Conservation (phyloP, 495 filamentous ascomycete species). For the Geopyxis carbonaria region DNA sequence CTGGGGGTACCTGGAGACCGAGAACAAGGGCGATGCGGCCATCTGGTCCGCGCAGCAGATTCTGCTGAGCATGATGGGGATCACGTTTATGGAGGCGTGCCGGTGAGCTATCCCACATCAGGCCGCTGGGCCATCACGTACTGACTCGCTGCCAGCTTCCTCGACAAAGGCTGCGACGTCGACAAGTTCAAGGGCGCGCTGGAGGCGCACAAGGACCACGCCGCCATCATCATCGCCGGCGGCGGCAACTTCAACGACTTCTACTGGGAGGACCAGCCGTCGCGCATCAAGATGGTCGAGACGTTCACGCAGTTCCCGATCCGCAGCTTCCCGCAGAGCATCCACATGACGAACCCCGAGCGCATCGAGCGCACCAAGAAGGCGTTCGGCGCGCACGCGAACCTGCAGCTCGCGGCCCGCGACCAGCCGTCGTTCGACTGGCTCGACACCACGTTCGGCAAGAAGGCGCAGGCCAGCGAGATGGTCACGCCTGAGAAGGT, state of each 20-base stretch:
- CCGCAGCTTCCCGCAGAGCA: slow-evolving; percentile 13
- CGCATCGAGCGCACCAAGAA: slow-evolving; percentile 9
- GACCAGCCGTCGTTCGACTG: slow-evolving; percentile 13
- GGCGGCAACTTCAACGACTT: slow-evolving; percentile 21
- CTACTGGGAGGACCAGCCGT: slow-evolving; percentile 20
- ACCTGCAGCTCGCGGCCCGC: slow-evolving; percentile 14
- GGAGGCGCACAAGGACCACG: slow-evolving; percentile 11
- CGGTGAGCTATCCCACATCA: slow-evolving; percentile 5
- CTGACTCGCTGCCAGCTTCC: slow-evolving; percentile 4
- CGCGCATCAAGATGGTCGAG: slow-evolving; percentile 11
- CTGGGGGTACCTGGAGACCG: slow-evolving; percentile 15
- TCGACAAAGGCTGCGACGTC: slow-evolving; percentile 10
- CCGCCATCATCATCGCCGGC: slow-evolving; percentile 15
- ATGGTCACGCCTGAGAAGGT: slow-evolving; percentile 2
- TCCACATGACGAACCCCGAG: slow-evolving; percentile 14
- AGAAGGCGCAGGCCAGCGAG: not conserved
- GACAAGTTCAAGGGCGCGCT: slow-evolving; percentile 5
- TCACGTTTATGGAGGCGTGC: slow-evolving; percentile 13
- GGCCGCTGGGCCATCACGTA: no score
- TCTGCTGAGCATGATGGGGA: slow-evolving; percentile 12
- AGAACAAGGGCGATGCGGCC: slow-evolving; percentile 19
- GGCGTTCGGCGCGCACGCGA: slow-evolving; percentile 8
- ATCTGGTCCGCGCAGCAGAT: slow-evolving; percentile 16
- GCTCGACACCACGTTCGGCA: slow-evolving; percentile 10
- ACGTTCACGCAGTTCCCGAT: slow-evolving; percentile 10